Percentiles rank a stretch among this genome's conserved stretches.
These are phyloP conservation scores for Colletotrichum incanum DNA, from an alignment of 2,329 filamentous ascomycete genomes.

Conservation along the genomic window DNA sequence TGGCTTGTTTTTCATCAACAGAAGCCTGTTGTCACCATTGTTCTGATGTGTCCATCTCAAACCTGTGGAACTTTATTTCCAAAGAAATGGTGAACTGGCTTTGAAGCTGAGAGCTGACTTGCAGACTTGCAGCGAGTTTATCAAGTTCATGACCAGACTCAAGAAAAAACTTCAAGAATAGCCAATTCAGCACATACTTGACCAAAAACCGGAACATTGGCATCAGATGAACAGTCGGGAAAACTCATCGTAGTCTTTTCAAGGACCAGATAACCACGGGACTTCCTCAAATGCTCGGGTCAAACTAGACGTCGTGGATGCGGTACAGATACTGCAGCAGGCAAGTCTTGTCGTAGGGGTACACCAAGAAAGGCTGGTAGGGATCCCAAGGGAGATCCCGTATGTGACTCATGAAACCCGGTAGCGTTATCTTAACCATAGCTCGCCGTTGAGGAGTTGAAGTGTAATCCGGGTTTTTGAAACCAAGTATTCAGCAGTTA, in stretches of 20 bases:
- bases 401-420: not conserved
- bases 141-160: not conserved
- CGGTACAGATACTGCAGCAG: not conserved
- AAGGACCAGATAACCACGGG: not conserved
- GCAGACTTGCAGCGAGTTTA: not conserved
- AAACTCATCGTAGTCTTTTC: not conserved
- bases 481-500: too few species aligned
- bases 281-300: not conserved
- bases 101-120: not conserved
- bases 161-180: not conserved
- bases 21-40: not conserved
- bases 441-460: not conserved
- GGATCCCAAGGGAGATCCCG: conserved; percentile 18
- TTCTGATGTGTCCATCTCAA: not conserved
- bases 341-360: not conserved
- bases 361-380: not conserved
- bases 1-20: not conserved
- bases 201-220: not conserved
- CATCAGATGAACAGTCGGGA: not conserved
- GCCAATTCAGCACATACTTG: not conserved
- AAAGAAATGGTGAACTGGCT: not conserved
- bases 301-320: not conserved
- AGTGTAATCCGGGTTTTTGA: not conserved
- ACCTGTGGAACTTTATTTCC: too few species aligned
- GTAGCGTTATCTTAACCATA: not conserved